Base-by-base conservation (phyloP, 1,284 basidiomycete genomes). In the Neotropicomus parvogracilis region DNA sequence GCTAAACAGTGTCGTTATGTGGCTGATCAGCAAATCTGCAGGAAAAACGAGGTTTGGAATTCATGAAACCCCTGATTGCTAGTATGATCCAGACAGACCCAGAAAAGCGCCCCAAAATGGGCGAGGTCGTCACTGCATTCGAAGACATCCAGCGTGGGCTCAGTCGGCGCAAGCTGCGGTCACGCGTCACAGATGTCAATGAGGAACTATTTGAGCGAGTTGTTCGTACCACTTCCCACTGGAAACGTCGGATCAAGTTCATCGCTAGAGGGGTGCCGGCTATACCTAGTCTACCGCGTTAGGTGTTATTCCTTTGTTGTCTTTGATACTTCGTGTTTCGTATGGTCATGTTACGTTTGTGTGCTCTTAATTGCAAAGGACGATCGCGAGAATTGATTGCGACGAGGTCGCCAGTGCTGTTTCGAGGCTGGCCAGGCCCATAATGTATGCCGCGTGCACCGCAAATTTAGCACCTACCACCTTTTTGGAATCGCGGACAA, bases 41-140 rank as follows among this genome's bases (percentile, higher is more conserved):
- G 54, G 31, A 12, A 5, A 57, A 49, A 35, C 44, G 33, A 8
- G 63, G 62, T 1, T 58, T 71, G 26, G 60, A 66, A 4, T 72
- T 73, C 49, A 54, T 71, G 49, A 40, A 47, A 35, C 58, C 65
- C 1, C 43, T 72, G 3, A 32, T 69, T 3, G 46, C 50, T 0
- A 58, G 58, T 10, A 71, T 73, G 71, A 60, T 59, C 1, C 60
- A 64, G 12, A 38, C 55, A 3, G 62, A 68, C 45, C 69, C 70
- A 0, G 16, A 20, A 0, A 59, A 62, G n/a, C 62, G 71, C 6
- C 68, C 67, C 0, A 65, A 40, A 0, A 72, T 74, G 48, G 55
- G 64, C 37, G 62, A 67, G 36, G 71, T 70, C 0, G 58, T 69
- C 1, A 13, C 46, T 1, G 59, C 55, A 4, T 69, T 70, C 21